Evolutionary conservation across 108 stramenopile genomes (phyloP).

Genomic region (Aurantiochytrium sp.): DNA sequence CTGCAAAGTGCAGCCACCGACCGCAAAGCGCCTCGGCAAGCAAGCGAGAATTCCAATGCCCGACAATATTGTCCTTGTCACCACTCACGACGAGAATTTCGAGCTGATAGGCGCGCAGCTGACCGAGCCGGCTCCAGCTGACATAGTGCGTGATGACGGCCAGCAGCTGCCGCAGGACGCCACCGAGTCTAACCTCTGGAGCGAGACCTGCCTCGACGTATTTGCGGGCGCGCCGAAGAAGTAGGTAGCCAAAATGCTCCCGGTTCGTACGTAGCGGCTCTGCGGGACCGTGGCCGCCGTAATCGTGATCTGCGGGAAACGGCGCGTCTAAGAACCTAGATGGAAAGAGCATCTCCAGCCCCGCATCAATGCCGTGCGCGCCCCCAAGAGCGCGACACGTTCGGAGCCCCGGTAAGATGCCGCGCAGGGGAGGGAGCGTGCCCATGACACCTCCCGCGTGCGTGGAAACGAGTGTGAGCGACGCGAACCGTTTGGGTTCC

Average conservation of each 20-base stretch:
- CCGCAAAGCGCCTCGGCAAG: constrained; percentile 14
- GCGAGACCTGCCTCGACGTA: background rate
- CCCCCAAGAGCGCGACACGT: background rate
- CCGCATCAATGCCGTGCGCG: background rate
- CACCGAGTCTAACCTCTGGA: background rate
- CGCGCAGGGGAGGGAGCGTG: background rate
- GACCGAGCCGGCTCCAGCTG: background rate
- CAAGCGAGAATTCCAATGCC: background rate
- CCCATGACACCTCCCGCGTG: constrained; percentile 27
- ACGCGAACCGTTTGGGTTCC: background rate
- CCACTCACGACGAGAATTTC: constrained; percentile 11
- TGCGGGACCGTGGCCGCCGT: background rate
- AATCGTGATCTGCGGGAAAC: background rate
- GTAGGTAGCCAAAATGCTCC: background rate
- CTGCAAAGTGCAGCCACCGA: background rate
- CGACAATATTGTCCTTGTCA: background rate
- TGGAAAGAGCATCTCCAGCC: constrained; percentile 14
- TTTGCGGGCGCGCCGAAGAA: background rate
- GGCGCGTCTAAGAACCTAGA: background rate
- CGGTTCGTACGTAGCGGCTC: background rate
- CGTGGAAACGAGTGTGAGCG: background rate
- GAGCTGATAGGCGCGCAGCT: background rate
- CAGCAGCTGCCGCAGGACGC: background rate
- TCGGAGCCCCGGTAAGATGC: background rate
- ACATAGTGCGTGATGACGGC: background rate